phyloP scores from a whole-genome alignment of 2,329 filamentous ascomycete species.

The Trichoderma harzianum region DNA sequence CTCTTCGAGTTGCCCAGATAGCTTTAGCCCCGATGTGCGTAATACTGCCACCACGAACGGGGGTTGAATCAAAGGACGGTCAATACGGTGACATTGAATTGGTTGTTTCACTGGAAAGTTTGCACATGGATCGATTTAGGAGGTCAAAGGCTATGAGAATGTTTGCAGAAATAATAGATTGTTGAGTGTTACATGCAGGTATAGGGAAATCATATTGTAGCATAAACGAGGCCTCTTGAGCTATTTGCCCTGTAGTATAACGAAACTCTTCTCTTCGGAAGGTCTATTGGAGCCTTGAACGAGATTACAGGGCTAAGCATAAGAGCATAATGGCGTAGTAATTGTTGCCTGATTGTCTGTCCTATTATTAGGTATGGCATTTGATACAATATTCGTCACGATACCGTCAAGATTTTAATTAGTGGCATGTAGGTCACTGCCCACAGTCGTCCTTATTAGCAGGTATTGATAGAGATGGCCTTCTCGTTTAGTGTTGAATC shows the following conservation, averaged over 20 bases:
- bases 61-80: background rate
- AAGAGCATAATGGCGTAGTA: no score
- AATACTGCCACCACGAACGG: background rate
- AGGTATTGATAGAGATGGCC: no score
- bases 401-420: no score
- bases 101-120: background rate
- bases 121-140: background rate
- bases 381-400: no score
- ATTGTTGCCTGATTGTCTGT: no score
- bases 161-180: background rate
- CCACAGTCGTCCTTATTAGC: no score
- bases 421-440: no score
- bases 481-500: no score
- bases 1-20: background rate
- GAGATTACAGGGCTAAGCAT: no score
- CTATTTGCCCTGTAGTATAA: background rate
- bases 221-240: background rate
- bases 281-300: no score
- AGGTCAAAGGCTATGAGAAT: background rate
- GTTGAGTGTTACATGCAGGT: background rate
- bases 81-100: background rate
- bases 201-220: background rate
- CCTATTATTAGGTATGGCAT: no score
- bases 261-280: background rate
- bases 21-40: background rate